phyloP scores from a whole-genome alignment of 805 yeast species.

The Wickerhamomyces bovis region DNA sequence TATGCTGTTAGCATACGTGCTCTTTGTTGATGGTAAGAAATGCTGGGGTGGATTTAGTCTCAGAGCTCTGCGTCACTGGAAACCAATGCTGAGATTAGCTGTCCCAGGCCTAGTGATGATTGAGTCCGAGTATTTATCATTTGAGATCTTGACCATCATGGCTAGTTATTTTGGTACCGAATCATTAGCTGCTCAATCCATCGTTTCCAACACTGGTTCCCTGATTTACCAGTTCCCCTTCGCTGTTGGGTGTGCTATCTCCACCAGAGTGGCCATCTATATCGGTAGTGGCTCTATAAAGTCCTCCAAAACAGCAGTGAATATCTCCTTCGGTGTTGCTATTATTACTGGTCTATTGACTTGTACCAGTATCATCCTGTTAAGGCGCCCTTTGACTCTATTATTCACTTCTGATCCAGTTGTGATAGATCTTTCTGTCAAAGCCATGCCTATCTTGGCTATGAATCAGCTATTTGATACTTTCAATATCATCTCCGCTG shows the following conservation, averaged over 20 bases:
- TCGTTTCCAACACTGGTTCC: slow-evolving; percentile 49
- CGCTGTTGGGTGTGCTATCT: slow-evolving; percentile 64
- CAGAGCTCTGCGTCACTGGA: slow-evolving; percentile 50
- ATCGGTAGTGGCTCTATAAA: slow-evolving; percentile 51
- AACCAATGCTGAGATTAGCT: slow-evolving; percentile 53
- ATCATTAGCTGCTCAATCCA: slow-evolving; percentile 46
- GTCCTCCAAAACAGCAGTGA: slow-evolving; percentile 39
- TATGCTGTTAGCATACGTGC: slow-evolving; percentile 17
- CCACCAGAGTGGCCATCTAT: slow-evolving; percentile 68
- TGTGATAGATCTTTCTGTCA: slow-evolving; percentile 46
- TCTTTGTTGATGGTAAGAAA: slow-evolving; percentile 53
- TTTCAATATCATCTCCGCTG: slow-evolving; percentile 64
- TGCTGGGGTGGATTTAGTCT: slow-evolving; percentile 64
- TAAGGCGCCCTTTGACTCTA: slow-evolving; percentile 44
- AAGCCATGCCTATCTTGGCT: slow-evolving; percentile 59
- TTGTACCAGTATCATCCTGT: slow-evolving; percentile 39
- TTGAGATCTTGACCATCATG: slow-evolving; percentile 64
- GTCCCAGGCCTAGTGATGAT: slow-evolving; percentile 70
- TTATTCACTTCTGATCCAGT: slow-evolving; percentile 58
- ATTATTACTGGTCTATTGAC: slow-evolving; percentile 45
- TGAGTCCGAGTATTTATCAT: slow-evolving; percentile 71
- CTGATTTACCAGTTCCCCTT: slow-evolving; percentile 67
- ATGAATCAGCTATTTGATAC: slow-evolving; percentile 65
- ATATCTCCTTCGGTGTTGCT: slow-evolving; percentile 39
- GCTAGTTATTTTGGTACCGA: slow-evolving; percentile 47